These are phyloP conservation scores for Physcomitrellopsis africana DNA, from an alignment of 225 moss, liverwort and hornwort genomes.

Conservation along the genomic window DNA sequence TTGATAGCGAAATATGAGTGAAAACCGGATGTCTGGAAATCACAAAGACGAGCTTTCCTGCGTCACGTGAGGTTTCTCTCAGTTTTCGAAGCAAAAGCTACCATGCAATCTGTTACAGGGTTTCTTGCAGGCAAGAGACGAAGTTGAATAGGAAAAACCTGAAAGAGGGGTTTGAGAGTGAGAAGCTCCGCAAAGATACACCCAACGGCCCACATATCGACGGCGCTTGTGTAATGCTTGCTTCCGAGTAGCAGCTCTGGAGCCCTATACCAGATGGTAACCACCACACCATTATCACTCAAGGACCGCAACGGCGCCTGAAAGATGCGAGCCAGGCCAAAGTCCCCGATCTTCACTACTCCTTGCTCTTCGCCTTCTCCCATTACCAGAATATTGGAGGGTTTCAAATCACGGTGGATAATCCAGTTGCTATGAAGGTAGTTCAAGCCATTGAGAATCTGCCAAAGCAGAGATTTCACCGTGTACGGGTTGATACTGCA, in stretches of 20 bases:
- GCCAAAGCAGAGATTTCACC: conserved; percentile 96
- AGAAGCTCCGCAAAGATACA: conserved; percentile 98
- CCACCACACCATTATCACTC: conserved; percentile 94
- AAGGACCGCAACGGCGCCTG: conserved; percentile 88
- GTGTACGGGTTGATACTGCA: conserved; percentile 86
- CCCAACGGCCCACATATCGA: conserved; percentile 99
- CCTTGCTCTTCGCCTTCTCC: conserved; percentile 98
- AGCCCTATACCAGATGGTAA: conserved; percentile 98
- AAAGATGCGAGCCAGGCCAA: conserved; percentile 92
- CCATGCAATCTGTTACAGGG: conserved; percentile 2
- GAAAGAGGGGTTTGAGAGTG: conserved; percentile 95
- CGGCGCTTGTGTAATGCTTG: conserved; percentile 96
- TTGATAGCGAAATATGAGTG: conserved; percentile 1
- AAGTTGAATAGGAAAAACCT: conserved; percentile 41
- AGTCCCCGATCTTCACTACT: conserved; percentile 95
- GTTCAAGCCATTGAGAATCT: conserved; percentile 95
- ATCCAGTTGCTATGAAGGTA: conserved; percentile 99
- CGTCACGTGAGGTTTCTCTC: not conserved
- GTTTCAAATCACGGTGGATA: conserved; percentile 95
- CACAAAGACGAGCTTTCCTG: not conserved
- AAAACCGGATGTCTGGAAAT: not conserved
- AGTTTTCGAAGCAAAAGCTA: not conserved
- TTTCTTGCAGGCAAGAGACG: not conserved
- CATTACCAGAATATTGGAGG: conserved; percentile 97
- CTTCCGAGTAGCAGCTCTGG: conserved; percentile 97